Base-by-base conservation (phyloP, 1,139 yeast genomes). In the Lodderomyces orthopsilosis region DNA sequence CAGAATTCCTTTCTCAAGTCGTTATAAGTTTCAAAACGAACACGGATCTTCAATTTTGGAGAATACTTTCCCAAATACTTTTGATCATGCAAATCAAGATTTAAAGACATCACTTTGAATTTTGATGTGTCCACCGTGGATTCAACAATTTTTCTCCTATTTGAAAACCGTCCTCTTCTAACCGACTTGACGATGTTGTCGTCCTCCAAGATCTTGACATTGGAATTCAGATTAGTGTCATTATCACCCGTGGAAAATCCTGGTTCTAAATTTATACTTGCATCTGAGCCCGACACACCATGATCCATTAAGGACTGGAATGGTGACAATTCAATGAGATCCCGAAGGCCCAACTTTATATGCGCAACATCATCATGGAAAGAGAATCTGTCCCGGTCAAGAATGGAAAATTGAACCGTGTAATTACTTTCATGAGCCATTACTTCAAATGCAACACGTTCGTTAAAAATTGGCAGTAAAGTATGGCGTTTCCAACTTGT, bases 401-500 rank as follows among this genome's bases (percentile, higher is more conserved):
- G 68, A 2, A 93, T 83, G 22, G 83, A 75, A 54, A 93, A 83
- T 45, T 78, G 79, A 39, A 93, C 66, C 41, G 84, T 77, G 56
- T 74, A 91, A 46, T 75, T 75, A 26, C 66, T 65, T 58, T 90
- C 97, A 51, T 77, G 79, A 3, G 80, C 74, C 37, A 80, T 70
- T 0, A 93, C 77, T 51, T 91, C 95, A 59, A 93, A 84, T 2
- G 93, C 83, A 35, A 91, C 66, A 52, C 85, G 68, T 62, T 91
- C 96, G 57, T 88, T 83, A 61, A 82, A 93, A 1, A 83, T 75
- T 0, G 98, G 98, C 46, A 84, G 85, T 42, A 89, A 63, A 1
- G 88, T 85, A 58, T 91, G 98, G 23, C 89, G 78, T 53, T 83
- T 79, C 82, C 90, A 85, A 19, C 93, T 84, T 0, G 97, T 90